Base-by-base conservation (phyloP, 345 rosid genomes). In the Nasturtium officinale region DNA sequence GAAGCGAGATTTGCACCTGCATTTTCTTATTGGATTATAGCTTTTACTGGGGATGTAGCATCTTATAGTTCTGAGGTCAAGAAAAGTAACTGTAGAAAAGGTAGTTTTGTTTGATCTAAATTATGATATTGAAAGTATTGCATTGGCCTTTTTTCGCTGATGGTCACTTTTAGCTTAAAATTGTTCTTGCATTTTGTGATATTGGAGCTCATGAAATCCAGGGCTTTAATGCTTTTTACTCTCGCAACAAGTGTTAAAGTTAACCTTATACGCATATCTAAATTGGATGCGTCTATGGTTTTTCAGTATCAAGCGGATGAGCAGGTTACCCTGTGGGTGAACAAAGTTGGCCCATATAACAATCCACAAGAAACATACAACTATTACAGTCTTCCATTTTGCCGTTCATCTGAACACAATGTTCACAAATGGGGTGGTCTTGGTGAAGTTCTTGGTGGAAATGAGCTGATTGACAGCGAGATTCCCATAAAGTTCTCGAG, bases 381-480 rank as follows among this genome's bases (percentile, higher is more conserved):
- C 84, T 96, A 96, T 70, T 90, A 90, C 89, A 87, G 94, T 82
- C 98, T 96, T 79, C 99, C 99, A 20, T 96, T 92, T 84, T 96
- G 99, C 68, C 90, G 79, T 56, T 85, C 83, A 42, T 67, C 92
- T 77, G 82, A 28, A 18, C 82, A 80, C 78, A 75, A 85, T 46
- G 85, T 86, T 61, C 99, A 96, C 83, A 96, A 96, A 80, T 96
- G 98, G 99, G 99, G 96, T 80, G 99, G 98, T 51, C 98, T 96
- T 77, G 99, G 98, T 70, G 99, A 96, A 83, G 99, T 92, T 78
- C 87, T 96, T 11, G 99, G 99, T 82, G 99, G 99, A 72, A 96
- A 96, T 79, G 99, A 96, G 77, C 98, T 96, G 71, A 92, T 96
- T 67, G 99, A 92, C 79, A 92, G 99, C 80, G 84, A 85, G 78